These are phyloP conservation scores for Picochlorum costavermella DNA, from an alignment of 139 green algal species.

Conservation along the genomic window DNA sequence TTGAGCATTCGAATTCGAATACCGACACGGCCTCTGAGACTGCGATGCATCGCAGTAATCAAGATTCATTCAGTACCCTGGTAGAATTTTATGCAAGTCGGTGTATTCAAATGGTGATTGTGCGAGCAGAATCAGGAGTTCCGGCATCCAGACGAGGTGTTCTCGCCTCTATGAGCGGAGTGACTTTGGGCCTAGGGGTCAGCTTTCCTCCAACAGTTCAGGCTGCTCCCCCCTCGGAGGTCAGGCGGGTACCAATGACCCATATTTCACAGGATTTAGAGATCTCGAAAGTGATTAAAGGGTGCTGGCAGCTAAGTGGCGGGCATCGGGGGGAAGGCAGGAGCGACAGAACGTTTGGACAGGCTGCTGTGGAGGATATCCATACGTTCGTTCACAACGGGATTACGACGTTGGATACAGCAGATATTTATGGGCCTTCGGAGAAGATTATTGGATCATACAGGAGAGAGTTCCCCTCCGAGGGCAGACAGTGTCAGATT, in stretches of 20 bases:
- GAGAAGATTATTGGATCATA: slow-evolving; percentile 72
- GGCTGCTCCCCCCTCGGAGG: background rate
- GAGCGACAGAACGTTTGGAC: slow-evolving; percentile 58
- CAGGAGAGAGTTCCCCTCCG: slow-evolving; percentile 12
- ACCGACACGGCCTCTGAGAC: too few relatives aligned
- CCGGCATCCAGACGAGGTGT: background rate
- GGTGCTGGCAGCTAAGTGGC: slow-evolving; percentile 9
- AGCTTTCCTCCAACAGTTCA: background rate
- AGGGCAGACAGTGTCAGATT: slow-evolving; percentile 32
- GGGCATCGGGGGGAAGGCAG: slow-evolving; percentile 40
- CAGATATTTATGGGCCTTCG: slow-evolving; percentile 73
- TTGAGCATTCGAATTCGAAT: too few relatives aligned
- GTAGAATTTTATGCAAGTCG: too few relatives aligned
- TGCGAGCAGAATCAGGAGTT: background rate
- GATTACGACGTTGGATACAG: slow-evolving; percentile 53
- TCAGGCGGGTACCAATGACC: slow-evolving; percentile 3
- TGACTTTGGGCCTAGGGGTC: background rate
- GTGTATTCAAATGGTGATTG: too few relatives aligned
- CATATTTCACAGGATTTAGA: slow-evolving; percentile 17
- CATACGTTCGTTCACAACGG: slow-evolving; percentile 45
- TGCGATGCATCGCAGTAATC: too few relatives aligned
- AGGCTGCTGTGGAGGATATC: slow-evolving; percentile 57
- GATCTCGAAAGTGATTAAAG: slow-evolving; percentile 24
- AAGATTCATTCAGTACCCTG: too few relatives aligned
- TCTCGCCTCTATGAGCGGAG: background rate